These are phyloP conservation scores for Rhododendron kiyosumense DNA, from an alignment of 148 eudicot genomes.

Conservation along the genomic window DNA sequence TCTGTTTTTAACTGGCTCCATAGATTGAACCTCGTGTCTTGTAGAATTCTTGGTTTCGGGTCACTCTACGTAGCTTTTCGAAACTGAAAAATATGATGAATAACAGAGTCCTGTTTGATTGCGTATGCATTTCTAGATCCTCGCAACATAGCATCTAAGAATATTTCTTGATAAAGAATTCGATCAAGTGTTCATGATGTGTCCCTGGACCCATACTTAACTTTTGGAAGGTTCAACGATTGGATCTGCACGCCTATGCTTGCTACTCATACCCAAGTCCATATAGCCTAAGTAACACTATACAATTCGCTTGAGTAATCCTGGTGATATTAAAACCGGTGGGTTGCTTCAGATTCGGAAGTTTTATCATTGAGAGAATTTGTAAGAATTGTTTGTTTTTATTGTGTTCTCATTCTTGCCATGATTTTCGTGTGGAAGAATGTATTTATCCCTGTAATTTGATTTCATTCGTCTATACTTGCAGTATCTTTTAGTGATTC, in stretches of 20 bases:
- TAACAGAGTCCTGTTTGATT: not conserved
- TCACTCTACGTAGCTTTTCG: not conserved
- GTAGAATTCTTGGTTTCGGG: not conserved
- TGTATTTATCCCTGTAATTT: not conserved
- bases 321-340: not conserved
- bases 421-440: not conserved
- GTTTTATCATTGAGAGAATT: not conserved
- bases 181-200: not conserved
- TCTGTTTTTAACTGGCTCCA: not conserved
- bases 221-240: not conserved
- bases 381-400: not conserved
- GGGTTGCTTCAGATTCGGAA: not conserved
- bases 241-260: not conserved
- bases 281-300: not conserved
- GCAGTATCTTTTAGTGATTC: conserved; percentile 3
- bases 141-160: not conserved
- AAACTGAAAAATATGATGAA: not conserved
- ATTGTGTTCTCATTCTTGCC: not conserved
- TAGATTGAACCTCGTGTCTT: not conserved
- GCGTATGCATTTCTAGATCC: not conserved
- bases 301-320: not conserved
- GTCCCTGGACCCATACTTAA: not conserved
- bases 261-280: not conserved
- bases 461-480: not conserved
- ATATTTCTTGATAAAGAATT: not conserved